phyloP scores from a whole-genome alignment of 306 rosid species.

The Malus sieversii region DNA sequence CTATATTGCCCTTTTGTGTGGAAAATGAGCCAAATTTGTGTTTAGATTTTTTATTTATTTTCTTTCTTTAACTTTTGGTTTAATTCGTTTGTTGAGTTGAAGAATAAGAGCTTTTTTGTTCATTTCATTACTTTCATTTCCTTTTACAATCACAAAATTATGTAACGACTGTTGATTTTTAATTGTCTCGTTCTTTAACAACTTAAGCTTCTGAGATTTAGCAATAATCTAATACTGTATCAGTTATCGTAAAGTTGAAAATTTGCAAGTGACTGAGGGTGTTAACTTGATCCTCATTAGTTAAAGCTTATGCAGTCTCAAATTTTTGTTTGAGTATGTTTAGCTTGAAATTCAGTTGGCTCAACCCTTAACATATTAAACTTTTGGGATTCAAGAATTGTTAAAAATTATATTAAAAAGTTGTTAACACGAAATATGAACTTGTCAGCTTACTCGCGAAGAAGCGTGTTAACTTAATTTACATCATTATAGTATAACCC shows the following conservation, averaged over 20 bases:
- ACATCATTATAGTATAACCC: not conserved
- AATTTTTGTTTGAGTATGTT: not conserved
- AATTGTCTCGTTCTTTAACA: not conserved
- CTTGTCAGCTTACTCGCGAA: not conserved
- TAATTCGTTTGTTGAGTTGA: not conserved
- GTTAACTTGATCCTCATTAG: too few relatives aligned
- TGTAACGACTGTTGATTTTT: not conserved
- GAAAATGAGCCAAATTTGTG: not conserved
- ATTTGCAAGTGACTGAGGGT: not conserved
- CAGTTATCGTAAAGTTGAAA: too few relatives aligned
- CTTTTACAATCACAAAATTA: not conserved
- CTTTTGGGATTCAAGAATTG: not conserved
- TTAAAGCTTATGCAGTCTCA: not conserved
- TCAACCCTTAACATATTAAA: not conserved
- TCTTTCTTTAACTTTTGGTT: not conserved
- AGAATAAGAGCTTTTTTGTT: not conserved
- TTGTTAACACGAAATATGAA: not conserved
- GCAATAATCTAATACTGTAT: not conserved
- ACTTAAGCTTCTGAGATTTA: too few relatives aligned
- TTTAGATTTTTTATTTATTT: not conserved
- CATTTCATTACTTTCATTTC: not conserved
- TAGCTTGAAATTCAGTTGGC: not conserved
- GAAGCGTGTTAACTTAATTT: not conserved
- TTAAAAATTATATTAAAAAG: too few relatives aligned
- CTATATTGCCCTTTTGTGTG: conserved; percentile 6